These are phyloP conservation scores for Hypoxylon sp. DNA, from an alignment of 2,329 filamentous ascomycete genomes.

Conservation along the genomic window DNA sequence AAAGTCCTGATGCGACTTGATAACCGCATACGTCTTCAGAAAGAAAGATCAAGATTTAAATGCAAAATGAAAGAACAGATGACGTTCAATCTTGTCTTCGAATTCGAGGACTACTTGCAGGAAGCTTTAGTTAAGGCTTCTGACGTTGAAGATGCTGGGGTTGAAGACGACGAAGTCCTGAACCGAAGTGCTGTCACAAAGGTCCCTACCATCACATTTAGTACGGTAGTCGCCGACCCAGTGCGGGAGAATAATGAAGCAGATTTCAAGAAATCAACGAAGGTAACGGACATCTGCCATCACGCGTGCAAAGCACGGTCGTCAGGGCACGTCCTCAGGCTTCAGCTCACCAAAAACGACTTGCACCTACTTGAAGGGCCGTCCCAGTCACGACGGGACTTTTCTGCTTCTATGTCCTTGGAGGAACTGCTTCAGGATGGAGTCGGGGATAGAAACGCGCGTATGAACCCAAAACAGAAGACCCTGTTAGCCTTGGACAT, in stretches of 20 bases:
- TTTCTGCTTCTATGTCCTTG: not conserved
- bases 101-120: not conserved
- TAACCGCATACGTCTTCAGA: not conserved
- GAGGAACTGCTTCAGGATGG: not conserved
- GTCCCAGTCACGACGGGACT: not conserved
- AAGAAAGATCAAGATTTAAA: not conserved
- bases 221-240: not conserved
- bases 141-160: not conserved
- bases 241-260: not conserved
- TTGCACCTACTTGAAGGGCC: conserved; percentile 10
- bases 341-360: conserved; percentile 4
- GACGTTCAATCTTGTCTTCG: not conserved
- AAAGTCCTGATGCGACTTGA: not conserved
- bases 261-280: not conserved
- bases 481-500: conserved; percentile 1
- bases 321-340: conserved; percentile 11
- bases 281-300: not conserved
- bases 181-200: not conserved
- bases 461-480: not conserved
- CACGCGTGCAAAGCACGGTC: conserved; percentile 3
- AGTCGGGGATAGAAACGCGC: not conserved
- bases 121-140: not conserved
- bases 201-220: not conserved
- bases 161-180: not conserved
- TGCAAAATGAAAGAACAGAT: not conserved